A percentile compares a stretch with the other conserved stretches of the same genome.
Evolutionary conservation across 2,329 filamentous ascomycete genomes (phyloP).

Genomic region (Stagonosporopsis chrysanthemi): DNA sequence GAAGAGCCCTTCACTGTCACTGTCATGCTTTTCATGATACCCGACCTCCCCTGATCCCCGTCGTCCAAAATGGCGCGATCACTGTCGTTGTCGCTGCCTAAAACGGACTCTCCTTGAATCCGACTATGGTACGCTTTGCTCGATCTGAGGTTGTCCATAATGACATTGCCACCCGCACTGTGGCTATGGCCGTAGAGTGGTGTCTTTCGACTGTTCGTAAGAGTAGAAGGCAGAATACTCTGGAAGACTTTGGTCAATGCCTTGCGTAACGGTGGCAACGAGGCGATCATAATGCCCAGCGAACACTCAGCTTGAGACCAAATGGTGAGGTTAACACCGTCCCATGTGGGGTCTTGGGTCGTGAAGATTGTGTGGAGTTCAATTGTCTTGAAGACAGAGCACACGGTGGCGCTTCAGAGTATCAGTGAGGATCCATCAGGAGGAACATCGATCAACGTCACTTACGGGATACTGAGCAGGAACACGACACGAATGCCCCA

Average conservation of each 20-base stretch:
- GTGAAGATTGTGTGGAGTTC: conserved; percentile 31
- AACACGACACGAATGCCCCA: conserved; percentile 40
- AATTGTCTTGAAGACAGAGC: conserved; percentile 38
- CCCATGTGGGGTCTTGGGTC: conserved; percentile 34
- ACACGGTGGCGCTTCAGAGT: conserved; percentile 32
- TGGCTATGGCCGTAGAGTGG: conserved; percentile 11
- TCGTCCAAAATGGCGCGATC: conserved; percentile 32
- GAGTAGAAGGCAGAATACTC: conserved; percentile 23
- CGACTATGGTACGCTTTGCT: conserved; percentile 34
- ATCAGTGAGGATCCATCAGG: background rate
- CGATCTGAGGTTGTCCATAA: conserved; percentile 2
- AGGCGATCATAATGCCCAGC: conserved; percentile 31
- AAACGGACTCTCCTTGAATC: conserved; percentile 25
- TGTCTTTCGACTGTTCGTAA: conserved; percentile 5
- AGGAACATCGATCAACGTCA: background rate
- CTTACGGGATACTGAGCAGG: conserved; percentile 39
- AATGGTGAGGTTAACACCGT: conserved; percentile 32
- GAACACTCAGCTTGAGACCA: conserved; percentile 34
- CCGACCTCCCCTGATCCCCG: background rate
- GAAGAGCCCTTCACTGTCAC: conserved; percentile 1
- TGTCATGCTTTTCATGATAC: conserved; percentile 34
- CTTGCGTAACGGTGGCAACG: conserved; percentile 37
- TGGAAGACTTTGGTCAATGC: conserved; percentile 28
- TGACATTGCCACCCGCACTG: background rate
- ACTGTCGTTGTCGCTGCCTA: conserved; percentile 33